These are phyloP conservation scores for Claviceps fusiformis DNA, from an alignment of 2,329 filamentous ascomycete species.

Conservation along the genomic window DNA sequence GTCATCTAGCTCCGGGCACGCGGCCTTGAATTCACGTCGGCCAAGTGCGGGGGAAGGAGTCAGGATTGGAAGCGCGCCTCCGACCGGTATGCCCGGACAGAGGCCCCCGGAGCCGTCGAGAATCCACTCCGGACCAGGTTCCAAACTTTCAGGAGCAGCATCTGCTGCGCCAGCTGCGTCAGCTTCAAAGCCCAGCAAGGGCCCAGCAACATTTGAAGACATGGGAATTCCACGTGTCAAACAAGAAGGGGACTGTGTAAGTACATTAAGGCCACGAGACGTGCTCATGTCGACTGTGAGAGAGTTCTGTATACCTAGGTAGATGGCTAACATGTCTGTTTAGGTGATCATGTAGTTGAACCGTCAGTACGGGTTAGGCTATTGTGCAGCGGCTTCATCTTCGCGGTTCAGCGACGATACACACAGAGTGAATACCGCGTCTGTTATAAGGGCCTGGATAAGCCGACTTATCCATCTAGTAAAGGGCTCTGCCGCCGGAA, in stretches of 20 bases:
- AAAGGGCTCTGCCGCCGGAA: too few relatives aligned
- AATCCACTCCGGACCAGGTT: slow-evolving; percentile 10
- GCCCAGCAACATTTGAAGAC: slow-evolving; percentile 91
- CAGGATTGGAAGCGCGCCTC: slow-evolving; percentile 23
- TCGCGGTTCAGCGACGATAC: too few relatives aligned
- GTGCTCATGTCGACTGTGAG: background rate
- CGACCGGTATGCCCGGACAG: slow-evolving; percentile 17
- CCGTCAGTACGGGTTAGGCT: too few relatives aligned
- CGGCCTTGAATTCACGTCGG: slow-evolving; percentile 8
- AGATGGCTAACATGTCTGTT: background rate
- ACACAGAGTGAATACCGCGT: too few relatives aligned
- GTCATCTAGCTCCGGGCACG: slow-evolving; percentile 9
- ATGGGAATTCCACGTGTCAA: slow-evolving; percentile 88
- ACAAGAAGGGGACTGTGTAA: slow-evolving; percentile 82
- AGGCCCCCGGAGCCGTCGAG: slow-evolving; percentile 2
- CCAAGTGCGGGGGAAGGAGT: slow-evolving; percentile 10
- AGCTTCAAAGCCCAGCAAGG: slow-evolving; percentile 42
- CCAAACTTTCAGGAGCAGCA: slow-evolving; percentile 18
- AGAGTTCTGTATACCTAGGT: background rate
- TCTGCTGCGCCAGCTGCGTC: slow-evolving; percentile 14
- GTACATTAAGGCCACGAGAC: slow-evolving; percentile 15
- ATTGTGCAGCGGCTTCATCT: too few relatives aligned
- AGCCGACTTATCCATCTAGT: too few relatives aligned
- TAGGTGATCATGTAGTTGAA: background rate
- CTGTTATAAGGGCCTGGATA: too few relatives aligned